Evolutionary conservation across 345 rosid genomes (phyloP), one percentile per base, ranked within the genome.

Genomic region (Eucalyptus melliodora): DNA sequence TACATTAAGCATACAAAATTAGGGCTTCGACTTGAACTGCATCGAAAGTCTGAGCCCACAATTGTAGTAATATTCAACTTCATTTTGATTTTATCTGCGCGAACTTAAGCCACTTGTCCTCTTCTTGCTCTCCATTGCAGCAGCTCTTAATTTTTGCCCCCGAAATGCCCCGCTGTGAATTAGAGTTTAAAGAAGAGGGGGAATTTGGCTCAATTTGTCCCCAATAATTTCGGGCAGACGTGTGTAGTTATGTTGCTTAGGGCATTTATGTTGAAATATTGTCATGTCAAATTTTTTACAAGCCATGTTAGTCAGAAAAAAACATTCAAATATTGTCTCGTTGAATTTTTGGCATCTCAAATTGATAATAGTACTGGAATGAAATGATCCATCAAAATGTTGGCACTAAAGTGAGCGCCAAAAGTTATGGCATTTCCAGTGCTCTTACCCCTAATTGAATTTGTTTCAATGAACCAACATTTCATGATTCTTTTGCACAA

Each of bases 311-410:
- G 3, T 8, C 0, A 0, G 11, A 31, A 31, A 31, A 67, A 67
- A n/a, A 67, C 0, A 4, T 67, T 16, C 17, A 31, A 31, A 67
- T n/a, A 31, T 67, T 67, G 2, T 31, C 42, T 5, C 3, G 0
- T 4, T 9, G 42, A 31, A 31, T 67, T 67, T 67, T 1, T 0
- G 0, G 4, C 40, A 31, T 67, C 21, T 16, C 42, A 67, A 67
- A 31, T n/a, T 5, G 6, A 5, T 3, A 3, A 31, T 31, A n/a
- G 1, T 7, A 65, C 3, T 27, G 2, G 0, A 60, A 26, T 60
- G 67, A 60, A 60, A 8, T 60, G 14, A 60, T 9, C 2, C 0
- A 1, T 23, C 1, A 1, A 59, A 11, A 60, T 26, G 9, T 10
- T 72, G 7, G 4, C 4, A 37, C 2, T 19, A 9, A 37, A 6